Conservation (phyloP, 345 rosid genomes). For the Ricinus communis region DNA sequence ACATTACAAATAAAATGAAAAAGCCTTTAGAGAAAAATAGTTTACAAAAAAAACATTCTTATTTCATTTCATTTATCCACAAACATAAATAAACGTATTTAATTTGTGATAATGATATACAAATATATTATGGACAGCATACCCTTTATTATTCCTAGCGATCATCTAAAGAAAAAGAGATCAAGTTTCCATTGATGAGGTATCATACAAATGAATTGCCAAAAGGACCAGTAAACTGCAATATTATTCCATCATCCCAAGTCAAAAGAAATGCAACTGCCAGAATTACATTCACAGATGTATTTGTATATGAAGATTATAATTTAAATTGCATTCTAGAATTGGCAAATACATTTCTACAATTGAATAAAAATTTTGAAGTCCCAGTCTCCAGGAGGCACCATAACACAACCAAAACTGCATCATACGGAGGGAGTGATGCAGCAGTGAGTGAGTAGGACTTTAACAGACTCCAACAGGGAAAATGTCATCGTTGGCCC, state of each 20-base stretch:
- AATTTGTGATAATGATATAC: too few relatives aligned
- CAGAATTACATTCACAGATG: background rate
- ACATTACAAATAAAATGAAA: too few relatives aligned
- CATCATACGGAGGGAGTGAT: background rate
- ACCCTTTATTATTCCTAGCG: too few relatives aligned
- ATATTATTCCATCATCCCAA: background rate
- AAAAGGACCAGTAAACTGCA: too few relatives aligned
- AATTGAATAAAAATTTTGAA: background rate
- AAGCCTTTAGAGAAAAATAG: too few relatives aligned
- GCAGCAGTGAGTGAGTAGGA: background rate
- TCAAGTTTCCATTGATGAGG: too few relatives aligned
- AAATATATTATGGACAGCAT: too few relatives aligned
- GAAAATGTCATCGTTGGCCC: conserved; percentile 22
- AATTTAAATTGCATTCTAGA: conserved; percentile 5
- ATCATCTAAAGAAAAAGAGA: background rate
- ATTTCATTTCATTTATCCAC: too few relatives aligned
- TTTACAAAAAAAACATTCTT: too few relatives aligned
- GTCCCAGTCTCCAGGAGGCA: background rate
- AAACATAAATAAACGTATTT: too few relatives aligned
- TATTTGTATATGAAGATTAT: too few relatives aligned
- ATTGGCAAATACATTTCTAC: conserved; percentile 2
- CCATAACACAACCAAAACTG: too few relatives aligned
- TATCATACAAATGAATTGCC: background rate
- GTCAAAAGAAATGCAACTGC: background rate
- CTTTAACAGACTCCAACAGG: background rate